A percentile compares a stretch with the other conserved stretches of the same genome.
Conservation (phyloP, 352 stramenopile genomes). For the Globisporangium rhizosaccharum region DNA sequence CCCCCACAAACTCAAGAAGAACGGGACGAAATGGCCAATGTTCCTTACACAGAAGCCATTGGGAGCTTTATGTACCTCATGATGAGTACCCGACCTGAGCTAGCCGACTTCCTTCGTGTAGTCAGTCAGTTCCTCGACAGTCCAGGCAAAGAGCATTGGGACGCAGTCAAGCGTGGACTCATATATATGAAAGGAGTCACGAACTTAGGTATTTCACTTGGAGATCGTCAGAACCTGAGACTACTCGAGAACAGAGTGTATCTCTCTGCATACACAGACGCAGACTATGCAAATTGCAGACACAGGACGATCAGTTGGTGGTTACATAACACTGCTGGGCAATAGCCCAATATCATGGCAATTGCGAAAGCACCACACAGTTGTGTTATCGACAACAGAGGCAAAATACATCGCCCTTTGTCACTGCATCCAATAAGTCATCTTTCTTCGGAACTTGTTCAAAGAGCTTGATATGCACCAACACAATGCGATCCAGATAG, state of each 20-base stretch:
- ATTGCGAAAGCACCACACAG: conserved; percentile 17
- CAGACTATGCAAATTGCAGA: conserved; percentile 15
- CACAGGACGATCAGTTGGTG: conserved; percentile 15
- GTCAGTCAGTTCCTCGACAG: neutral
- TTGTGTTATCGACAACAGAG: conserved; percentile 23
- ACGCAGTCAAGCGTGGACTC: neutral
- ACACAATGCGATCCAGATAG: neutral
- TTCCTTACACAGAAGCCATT: neutral
- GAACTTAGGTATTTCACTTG: neutral
- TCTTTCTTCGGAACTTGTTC: conserved; percentile 6
- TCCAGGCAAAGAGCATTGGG: neutral
- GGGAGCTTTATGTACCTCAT: neutral
- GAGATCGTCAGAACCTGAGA: neutral
- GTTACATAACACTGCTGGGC: conserved; percentile 13
- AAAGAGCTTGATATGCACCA: neutral
- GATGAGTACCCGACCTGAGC: neutral
- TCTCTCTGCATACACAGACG: neutral
- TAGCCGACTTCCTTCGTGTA: neutral
- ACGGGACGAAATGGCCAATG: neutral
- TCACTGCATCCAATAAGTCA: conserved; percentile 17
- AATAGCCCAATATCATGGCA: conserved; percentile 18
- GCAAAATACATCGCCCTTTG: conserved; percentile 18
- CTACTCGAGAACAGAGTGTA: neutral
- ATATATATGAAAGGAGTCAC: neutral
- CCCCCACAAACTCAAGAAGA: neutral